These are phyloP conservation scores for Scutellaria barbata DNA, from an alignment of 257 asterid species.

Conservation along the genomic window DNA sequence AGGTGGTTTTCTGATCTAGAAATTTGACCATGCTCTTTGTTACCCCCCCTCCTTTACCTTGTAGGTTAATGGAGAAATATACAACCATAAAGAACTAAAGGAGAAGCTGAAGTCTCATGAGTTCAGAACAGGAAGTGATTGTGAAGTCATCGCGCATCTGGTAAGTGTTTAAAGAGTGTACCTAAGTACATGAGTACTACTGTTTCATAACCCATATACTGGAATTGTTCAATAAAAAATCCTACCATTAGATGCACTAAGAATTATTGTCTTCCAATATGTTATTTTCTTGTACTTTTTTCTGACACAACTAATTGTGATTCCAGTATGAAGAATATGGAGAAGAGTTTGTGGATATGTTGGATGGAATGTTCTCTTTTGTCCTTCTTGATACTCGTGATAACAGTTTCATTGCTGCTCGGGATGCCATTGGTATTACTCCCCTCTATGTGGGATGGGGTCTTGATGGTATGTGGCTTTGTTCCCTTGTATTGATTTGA, in stretches of 20 bases:
- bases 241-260: background rate
- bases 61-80: constrained; percentile 98
- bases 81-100: constrained; percentile 84
- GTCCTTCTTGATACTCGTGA: constrained; percentile 98
- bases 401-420: constrained; percentile 96
- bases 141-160: constrained; percentile 99
- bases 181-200: background rate
- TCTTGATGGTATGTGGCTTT: constrained; percentile 75
- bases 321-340: constrained; percentile 96
- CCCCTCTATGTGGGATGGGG: constrained; percentile 99
- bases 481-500: constrained; percentile 21
- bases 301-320: constrained; percentile 31
- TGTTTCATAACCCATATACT: constrained; percentile 15
- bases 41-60: constrained; percentile 25
- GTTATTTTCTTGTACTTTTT: constrained; percentile 12
- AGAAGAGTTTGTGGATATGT: constrained; percentile 89
- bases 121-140: constrained; percentile 96
- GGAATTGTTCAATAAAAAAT: constrained; percentile 20
- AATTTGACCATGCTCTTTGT: constrained; percentile 19
- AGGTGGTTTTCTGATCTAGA: constrained; percentile 4
- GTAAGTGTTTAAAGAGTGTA: constrained; percentile 53
- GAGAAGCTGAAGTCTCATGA: constrained; percentile 70
- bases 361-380: constrained; percentile 99
- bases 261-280: background rate
- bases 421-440: constrained; percentile 99